Base-by-base conservation (phyloP, 805 yeast genomes). In the Lachancea sp. region DNA sequence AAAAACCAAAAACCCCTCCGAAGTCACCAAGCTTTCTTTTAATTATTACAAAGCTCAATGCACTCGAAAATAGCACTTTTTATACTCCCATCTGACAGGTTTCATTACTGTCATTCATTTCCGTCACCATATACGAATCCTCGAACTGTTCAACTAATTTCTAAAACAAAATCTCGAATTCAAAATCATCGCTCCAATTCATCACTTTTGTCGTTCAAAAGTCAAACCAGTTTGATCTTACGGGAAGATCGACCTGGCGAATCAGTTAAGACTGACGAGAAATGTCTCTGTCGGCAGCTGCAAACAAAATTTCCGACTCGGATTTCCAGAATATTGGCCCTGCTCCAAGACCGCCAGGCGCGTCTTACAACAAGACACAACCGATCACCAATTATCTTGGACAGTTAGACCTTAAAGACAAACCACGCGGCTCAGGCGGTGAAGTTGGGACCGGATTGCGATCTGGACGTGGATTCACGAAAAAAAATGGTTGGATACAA, bases 401-500 rank as follows among this genome's bases (percentile, higher is more conserved):
- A 56, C 49, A 65, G 60, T 17, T 65, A 55, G 54, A 60, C 55
- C 20, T 56, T 51, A 36, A 25, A 16, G 45, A 60, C 50, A 46
- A 44, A 41, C 26, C 25, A 8, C 25, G 25, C 8, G 25, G 43
- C 16, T 18, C 10, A 11, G 32, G 16, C 9, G 12, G 32, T 15
- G 39, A 26, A 18, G 8, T 19, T 15, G n/a, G 15, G 11, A 10
- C 18, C 6, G 39, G 25, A 11, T 42, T 39, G 10, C 46, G 43
- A 19, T 36, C 32, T 12, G 43, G 34, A 18, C 41, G 35, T 10
- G 35, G 50, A 15, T 43, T 49, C 39, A 52, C 53, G 32, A 59
- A 54, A 46, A 54, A 57, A 36, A 49, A 57, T 4, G 96, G 97
- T 0, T 90, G 96, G 95, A 90, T 88, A 18, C 85, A 85, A 44